A percentile compares a stretch with the other conserved stretches of the same genome.
phyloP scores from a whole-genome alignment of 2,329 filamentous ascomycete species.

The Sclerotinia spermophila region DNA sequence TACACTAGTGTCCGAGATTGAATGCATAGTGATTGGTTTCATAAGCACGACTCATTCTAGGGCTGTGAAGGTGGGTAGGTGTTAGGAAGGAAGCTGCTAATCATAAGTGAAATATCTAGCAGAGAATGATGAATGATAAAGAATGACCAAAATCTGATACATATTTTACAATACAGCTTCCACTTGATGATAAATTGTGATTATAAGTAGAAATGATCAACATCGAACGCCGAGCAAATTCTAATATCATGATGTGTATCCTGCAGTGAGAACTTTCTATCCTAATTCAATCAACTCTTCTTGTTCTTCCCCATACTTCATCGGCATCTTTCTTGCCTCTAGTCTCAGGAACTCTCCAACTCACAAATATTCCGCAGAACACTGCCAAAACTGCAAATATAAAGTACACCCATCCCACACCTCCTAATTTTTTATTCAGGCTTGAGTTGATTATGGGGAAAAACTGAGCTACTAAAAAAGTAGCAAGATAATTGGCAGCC shows the following conservation, averaged over 20 bases:
- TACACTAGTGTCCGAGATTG: background rate
- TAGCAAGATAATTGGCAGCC: slow-evolving; percentile 83
- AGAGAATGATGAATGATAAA: background rate
- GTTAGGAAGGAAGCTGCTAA: background rate
- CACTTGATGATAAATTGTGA: background rate
- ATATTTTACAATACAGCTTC: background rate
- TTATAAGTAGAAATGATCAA: background rate
- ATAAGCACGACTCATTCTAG: background rate
- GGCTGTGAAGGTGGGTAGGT: background rate
- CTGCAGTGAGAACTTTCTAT: background rate
- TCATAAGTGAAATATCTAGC: background rate
- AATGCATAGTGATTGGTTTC: background rate
- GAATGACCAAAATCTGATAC: background rate
- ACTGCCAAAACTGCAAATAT: slow-evolving; percentile 77
- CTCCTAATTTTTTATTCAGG: slow-evolving; percentile 60
- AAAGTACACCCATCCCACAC: slow-evolving; percentile 82
- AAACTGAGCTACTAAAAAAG: slow-evolving; percentile 90
- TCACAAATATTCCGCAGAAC: slow-evolving; percentile 68
- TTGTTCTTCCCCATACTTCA: slow-evolving; percentile 81
- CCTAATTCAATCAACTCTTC: slow-evolving; percentile 35
- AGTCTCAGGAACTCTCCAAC: slow-evolving; percentile 77
- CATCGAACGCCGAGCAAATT: background rate
- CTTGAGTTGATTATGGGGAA: slow-evolving; percentile 82
- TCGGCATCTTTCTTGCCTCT: slow-evolving; percentile 78
- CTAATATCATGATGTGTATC: background rate